A percentile compares a stretch with the other conserved stretches of the same genome.
Evolutionary conservation across 192 early-diverging fungal genomes (phyloP).

Genomic region (Backusella tarrabulga): DNA sequence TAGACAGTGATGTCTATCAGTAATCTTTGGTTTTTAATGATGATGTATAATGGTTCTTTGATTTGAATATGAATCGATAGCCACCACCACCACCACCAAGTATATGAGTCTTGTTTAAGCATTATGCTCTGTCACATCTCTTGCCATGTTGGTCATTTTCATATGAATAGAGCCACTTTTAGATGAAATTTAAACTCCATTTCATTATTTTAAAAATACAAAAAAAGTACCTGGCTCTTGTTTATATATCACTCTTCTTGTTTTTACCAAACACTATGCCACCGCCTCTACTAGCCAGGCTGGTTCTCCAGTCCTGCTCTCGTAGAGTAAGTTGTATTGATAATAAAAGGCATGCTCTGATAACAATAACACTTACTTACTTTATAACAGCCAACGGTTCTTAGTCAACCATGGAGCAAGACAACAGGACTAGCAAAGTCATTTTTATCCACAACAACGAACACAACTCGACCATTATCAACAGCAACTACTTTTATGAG

Average conservation of each 20-base stretch:
- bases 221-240: background rate
- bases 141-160: too few relatives aligned
- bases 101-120: too few relatives aligned
- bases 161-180: too few relatives aligned
- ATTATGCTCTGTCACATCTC: too few relatives aligned
- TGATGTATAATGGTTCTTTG: too few relatives aligned
- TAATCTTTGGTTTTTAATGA: too few relatives aligned
- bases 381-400: background rate
- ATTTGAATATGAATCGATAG: too few relatives aligned
- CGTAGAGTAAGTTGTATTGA: background rate
- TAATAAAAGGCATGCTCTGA: background rate
- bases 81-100: too few relatives aligned
- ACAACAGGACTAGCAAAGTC: background rate
- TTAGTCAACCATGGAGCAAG: background rate
- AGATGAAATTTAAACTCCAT: too few relatives aligned
- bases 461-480: background rate
- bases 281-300: background rate
- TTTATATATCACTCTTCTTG: background rate
- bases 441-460: background rate
- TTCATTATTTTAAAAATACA: too few relatives aligned
- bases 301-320: conserved; percentile 1
- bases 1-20: too few relatives aligned
- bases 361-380: background rate
- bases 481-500: background rate
- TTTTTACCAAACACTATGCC: background rate